Evolutionary conservation across 441 rosid species (phyloP), one percentile per base, ranked within the genome.

Genomic region (Theobroma grandiflorum): DNA sequence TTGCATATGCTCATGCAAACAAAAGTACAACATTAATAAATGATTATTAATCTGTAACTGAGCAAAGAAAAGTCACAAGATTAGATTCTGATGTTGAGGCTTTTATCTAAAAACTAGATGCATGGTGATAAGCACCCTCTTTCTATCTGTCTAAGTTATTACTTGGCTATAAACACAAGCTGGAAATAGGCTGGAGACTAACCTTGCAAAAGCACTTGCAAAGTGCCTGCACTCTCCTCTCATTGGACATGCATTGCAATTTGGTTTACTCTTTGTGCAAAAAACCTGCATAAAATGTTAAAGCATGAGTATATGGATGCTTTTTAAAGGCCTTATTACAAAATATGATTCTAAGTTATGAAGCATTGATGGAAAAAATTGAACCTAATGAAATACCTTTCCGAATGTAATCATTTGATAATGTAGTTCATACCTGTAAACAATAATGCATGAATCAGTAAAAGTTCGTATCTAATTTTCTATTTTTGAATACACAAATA

Each of bases 181-280:
- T 22, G 40, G 64, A 62, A 52, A 58, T 43, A 69, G 76, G 73
- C 37, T 45, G 45, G 72, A 81, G 50, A 82, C 89, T 82, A 77
- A 95, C 99, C 99, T 97, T 82, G 99, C 94, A 91, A 91, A 97
- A 75, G 99, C 99, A 88, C 99, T 97, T 55, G 99, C 99, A 85
- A 94, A 97, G 83, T 97, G 99, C 83, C 98, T 91, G 91, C 99
- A 97, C 74, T 95, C 99, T 82, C 97, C 95, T 89, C 98, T 89
- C 98, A 97, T 92, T 66, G 99, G 99, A 80, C 99, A 97, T 63
- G 98, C 99, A 85, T 97, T 97, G 90, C 99, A 97, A 78, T 95
- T 97, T 75, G 99, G 99, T 80, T 83, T 92, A 79, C 83, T 95
- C 89, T 97, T 97, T 53, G 99, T 95, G 87, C 99, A 97, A 81